Base-by-base conservation (phyloP, 352 stramenopile species). In the Pythium utonaiense region DNA sequence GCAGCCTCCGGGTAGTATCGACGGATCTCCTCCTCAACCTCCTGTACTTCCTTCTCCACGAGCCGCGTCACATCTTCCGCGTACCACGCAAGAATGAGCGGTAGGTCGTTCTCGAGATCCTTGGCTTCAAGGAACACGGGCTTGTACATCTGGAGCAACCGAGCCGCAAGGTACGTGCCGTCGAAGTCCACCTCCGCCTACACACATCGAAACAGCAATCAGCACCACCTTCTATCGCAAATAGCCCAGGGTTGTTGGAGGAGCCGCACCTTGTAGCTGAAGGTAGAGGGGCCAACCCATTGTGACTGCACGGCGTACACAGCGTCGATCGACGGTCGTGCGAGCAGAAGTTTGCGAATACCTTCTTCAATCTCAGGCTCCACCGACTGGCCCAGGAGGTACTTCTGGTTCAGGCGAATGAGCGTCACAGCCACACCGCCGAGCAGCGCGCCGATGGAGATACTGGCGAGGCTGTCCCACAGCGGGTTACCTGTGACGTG, bases 141-240 rank as follows among this genome's bases (percentile, higher is more conserved):
- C 66, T 96, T 90, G 74, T 98, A 98, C 79, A 90, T 95, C 75
- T 89, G 80, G 7, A 95, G 72, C 7, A 99, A 80, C 59, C 97
- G 92, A 9, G 97, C 97, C 16, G 96, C 96, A 40, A 99, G 66
- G 69, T 97, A 99, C 38, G 96, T 99, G 53, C 96, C 97, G 65
- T 99, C 97, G 78, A 99, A 99, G 74, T 99, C 97, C 6, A 99
- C 91, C 75, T 99, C 96, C 21, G 96, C 97, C 85, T 94, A 58
- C 34, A 24, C 40, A 47, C 40, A 47, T 17, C 19, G 6, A 22
- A 3, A 19, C 36, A 47, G 2, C 24, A 19, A 27, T 21, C 16
- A 21, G 9, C n/a, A 24, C 27, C 40, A 24, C 38, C 17, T 19
- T 25, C 5, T 10, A 25, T 47, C 5, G 28, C 28, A 33, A 47